Evolutionary conservation across 2,329 filamentous ascomycete genomes (phyloP).

Genomic region (Calonectria leucothoes): DNA sequence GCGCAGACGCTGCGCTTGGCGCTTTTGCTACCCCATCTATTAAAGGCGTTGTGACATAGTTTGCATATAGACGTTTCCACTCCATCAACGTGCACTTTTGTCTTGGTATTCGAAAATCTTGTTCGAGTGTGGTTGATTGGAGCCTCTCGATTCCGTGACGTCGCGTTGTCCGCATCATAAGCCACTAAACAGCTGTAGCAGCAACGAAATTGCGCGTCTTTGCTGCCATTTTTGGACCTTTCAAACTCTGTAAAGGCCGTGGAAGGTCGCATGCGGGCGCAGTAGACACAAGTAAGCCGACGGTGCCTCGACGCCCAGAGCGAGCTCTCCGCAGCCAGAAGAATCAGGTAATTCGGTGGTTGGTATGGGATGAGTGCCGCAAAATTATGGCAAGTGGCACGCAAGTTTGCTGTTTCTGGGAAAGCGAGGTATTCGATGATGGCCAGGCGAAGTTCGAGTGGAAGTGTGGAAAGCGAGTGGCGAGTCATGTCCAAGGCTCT

Average conservation of each 20-base stretch:
- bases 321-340: conserved; percentile 10
- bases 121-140: conserved; percentile 2
- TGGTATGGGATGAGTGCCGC: conserved; percentile 7
- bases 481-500: not conserved
- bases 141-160: too few relatives aligned
- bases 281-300: conserved; percentile 15
- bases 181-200: conserved; percentile 2
- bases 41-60: conserved; percentile 14
- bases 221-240: not conserved
- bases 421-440: conserved; percentile 11
- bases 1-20: conserved; percentile 5
- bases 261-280: conserved; percentile 20
- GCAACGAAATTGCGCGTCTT: not conserved
- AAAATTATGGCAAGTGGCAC: conserved; percentile 9
- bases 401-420: conserved; percentile 9
- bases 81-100: conserved; percentile 2
- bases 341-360: not conserved
- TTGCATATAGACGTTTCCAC: conserved; percentile 1
- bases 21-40: not conserved
- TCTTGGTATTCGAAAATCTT: not conserved
- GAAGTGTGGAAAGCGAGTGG: not conserved
- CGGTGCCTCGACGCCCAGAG: conserved; percentile 2
- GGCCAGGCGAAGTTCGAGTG: not conserved
- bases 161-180: not conserved
- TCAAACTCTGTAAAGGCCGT: conserved; percentile 10